Evolutionary conservation across 768 basidiomycete genomes (phyloP).

Genomic region (Xanthoconium purpureum): DNA sequence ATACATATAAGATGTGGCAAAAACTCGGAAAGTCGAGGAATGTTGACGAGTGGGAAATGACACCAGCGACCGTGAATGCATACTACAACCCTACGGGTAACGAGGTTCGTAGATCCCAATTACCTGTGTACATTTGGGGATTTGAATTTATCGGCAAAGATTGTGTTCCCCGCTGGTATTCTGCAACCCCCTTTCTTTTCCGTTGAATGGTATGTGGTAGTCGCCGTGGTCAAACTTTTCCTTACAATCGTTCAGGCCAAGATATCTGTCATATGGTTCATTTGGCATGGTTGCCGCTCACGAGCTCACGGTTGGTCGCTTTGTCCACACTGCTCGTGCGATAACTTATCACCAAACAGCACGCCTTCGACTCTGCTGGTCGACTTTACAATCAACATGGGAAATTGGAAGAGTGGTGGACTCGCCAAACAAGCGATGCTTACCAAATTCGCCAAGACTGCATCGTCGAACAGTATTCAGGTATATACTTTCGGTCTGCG

Average conservation of each 20-base stretch:
- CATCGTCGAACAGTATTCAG: constrained; percentile 88
- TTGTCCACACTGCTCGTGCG: neutral
- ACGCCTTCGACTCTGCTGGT: constrained; percentile 89
- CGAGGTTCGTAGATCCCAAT: constrained; percentile 49
- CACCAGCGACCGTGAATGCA: constrained; percentile 81
- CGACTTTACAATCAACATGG: constrained; percentile 89
- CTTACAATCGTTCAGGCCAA: constrained; percentile 57
- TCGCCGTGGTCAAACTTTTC: neutral
- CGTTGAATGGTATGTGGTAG: constrained; percentile 56
- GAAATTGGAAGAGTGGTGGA: constrained; percentile 90
- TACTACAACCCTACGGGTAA: constrained; percentile 87
- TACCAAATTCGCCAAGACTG: constrained; percentile 84
- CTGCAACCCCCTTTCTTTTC: constrained; percentile 90
- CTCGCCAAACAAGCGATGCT: constrained; percentile 76
- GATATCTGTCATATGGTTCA: constrained; percentile 85
- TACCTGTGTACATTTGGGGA: neutral
- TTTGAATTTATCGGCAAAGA: constrained; percentile 40
- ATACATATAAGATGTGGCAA: constrained; percentile 68
- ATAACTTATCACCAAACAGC: constrained; percentile 40
- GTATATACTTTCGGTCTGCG: constrained; percentile 39
- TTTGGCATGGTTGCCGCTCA: constrained; percentile 93
- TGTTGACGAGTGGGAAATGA: constrained; percentile 81
- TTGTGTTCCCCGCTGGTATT: constrained; percentile 96
- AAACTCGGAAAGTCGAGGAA: constrained; percentile 71
- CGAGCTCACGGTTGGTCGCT: constrained; percentile 70